A percentile compares a stretch with the other conserved stretches of the same genome.
These are phyloP conservation scores for Penicillium crustosum DNA, from an alignment of 2,329 filamentous ascomycete species.

Conservation along the genomic window DNA sequence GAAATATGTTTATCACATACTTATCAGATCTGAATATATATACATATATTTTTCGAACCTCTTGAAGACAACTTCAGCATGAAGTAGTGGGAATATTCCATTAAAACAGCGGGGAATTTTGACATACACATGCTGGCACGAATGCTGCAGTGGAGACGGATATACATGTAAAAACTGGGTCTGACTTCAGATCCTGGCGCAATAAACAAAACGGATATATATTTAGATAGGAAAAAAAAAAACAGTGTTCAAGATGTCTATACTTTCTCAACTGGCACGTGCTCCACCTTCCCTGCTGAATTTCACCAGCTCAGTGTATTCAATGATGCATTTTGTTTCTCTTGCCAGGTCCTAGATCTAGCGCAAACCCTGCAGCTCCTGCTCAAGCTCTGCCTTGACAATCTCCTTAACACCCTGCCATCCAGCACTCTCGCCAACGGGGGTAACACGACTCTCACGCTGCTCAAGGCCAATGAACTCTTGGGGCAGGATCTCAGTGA, in stretches of 20 bases:
- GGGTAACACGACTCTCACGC: conserved; percentile 37
- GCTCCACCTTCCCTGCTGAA: neutral
- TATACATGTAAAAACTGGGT: neutral
- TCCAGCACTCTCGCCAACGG: neutral
- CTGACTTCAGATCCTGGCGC: neutral
- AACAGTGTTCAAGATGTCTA: neutral
- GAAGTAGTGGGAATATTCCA: neutral
- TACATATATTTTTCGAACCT: neutral
- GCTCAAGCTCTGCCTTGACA: neutral
- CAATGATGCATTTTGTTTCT: neutral
- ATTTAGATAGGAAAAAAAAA: neutral
- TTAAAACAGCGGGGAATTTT: neutral
- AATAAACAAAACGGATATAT: neutral
- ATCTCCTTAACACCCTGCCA: conserved; percentile 3
- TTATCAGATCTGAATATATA: neutral
- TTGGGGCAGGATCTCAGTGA: conserved; percentile 72
- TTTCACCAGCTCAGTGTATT: neutral
- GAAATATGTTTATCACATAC: neutral
- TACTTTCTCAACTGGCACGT: neutral
- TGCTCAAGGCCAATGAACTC: conserved; percentile 79
- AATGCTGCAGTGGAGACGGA: neutral
- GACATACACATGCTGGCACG: neutral
- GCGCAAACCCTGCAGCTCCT: neutral
- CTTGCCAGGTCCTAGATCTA: neutral
- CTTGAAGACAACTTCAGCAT: neutral